Evolutionary conservation across 306 rosid genomes (phyloP), one percentile per base, ranked within the genome.

Genomic region (Gynostemma pentaphyllum): DNA sequence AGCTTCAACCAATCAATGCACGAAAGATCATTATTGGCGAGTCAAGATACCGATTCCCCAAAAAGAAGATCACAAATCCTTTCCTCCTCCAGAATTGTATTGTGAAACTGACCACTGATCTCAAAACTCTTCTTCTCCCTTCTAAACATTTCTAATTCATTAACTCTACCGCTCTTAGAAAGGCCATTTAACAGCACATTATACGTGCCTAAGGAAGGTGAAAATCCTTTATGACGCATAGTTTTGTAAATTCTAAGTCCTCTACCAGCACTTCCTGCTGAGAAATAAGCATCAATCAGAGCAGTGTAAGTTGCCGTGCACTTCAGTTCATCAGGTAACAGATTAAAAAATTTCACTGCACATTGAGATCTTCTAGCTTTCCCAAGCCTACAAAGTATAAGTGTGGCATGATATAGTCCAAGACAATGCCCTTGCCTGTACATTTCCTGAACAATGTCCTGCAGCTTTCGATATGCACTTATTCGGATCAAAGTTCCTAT

Each of bases 241-340:
- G 14, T 75, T 67, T 76, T 47, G 44, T 65, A 82, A 67, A 78
- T 73, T 74, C 74, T 68, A 47, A 87, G 95, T 42, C 86, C 94
- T 73, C 72, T 75, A 28, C 74, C 77, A 76, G 72, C 78, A 70
- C 81, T 82, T 63, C 82, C 83, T 69, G 78, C 81, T 44, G 80
- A 78, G 72, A 82, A 81, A 70, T 82, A 87, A 60, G 55, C 85
- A 42, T 81, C 79, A 18, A 84, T 80, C 74, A 90, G 70, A 76
- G 95, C 83, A 70, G 94, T 90, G 74, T 81, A 90, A 69, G 95
- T 78, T 64, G 90, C 81, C 34, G 77, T 70, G 70, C 89, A 80
- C 79, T 81, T 84, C 50, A 73, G 83, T 68, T 76, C 85, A 69
- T 71, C 76, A n/a, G 86, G 83, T 78, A 89, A 76, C 28, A 77